Base-by-base conservation (phyloP, 352 stramenopile species). In the Phytophthora pini region DNA sequence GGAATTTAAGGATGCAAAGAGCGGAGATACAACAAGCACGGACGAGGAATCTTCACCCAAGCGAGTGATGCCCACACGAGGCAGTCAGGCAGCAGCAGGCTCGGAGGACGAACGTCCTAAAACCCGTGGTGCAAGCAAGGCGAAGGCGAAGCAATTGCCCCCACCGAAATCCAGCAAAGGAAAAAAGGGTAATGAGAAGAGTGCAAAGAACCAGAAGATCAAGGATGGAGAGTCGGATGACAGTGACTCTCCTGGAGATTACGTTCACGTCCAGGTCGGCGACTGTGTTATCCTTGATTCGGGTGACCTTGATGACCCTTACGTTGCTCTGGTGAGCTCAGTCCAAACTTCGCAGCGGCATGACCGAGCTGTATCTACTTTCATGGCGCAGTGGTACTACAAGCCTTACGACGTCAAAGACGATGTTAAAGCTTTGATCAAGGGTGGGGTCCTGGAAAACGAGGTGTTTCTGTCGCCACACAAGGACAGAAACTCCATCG, bases 361-460 rank as follows among this genome's bases (percentile, higher is more conserved):
- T 44, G 58, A 79, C 8, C 80, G 79, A 43, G 60, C 61, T 22
- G 70, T 84, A 27, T 74, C 56, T 3, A 79, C 68, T 15, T 95
- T 95, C 60, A 92, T 87, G 34, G 87, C 82, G 24, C 83, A 93
- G 63, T 95, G 87, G 87, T 95, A 92, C 50, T 95, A 93, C 65
- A 93, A 93, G 54, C 81, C 83, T 0, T 81, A 91, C 7, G 87
- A 95, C 48, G 72, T 95, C 15, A 71, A 73, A 5, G 64, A 87
- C 0, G 78, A 93, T 43, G 84, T 92, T 26, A 78, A 84, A n/a
- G 68, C 61, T 3, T 73, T 70, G 44, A 85, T 95, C 20, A 68
- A 74, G 15, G 83, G 82, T 29, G 84, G 82, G 6, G 74, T 91
- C 22, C 52, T 90, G 22, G 65, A 86, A 48, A 79, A 83, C 17